Conservation (phyloP, 768 basidiomycete genomes). For the Phylloporus sp. region DNA sequence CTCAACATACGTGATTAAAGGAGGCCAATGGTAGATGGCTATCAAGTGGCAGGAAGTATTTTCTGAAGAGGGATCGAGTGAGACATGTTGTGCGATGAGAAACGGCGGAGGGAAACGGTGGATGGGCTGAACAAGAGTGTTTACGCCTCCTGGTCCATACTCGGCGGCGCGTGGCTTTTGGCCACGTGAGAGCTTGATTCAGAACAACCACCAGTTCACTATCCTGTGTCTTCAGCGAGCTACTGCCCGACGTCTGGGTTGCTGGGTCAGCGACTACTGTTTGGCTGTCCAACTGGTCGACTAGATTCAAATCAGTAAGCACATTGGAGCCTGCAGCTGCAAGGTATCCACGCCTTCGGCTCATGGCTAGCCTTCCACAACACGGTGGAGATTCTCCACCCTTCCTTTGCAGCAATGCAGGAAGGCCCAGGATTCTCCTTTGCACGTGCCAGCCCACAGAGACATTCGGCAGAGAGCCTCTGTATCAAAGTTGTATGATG, state of each 20-base stretch:
- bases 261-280: not conserved
- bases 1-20: not conserved
- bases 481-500: constrained; percentile 2
- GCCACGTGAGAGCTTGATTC: constrained; percentile 29
- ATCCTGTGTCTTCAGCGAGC: not conserved
- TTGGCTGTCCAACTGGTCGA: not conserved
- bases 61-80: constrained; percentile 12
- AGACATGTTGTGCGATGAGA: constrained; percentile 26
- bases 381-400: constrained; percentile 23
- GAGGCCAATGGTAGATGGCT: not conserved
- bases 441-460: constrained; percentile 14
- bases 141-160: constrained; percentile 29
- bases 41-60: not conserved
- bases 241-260: not conserved
- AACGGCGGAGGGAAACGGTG: constrained; percentile 27
- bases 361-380: constrained; percentile 15
- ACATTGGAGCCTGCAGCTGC: not conserved
- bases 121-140: constrained; percentile 33
- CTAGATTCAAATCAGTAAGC: not conserved
- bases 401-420: constrained; percentile 22
- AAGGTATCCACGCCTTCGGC: constrained; percentile 15
- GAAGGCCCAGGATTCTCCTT: constrained; percentile 17
- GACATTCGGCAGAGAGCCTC: constrained; percentile 2
- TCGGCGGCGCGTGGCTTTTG: constrained; percentile 29
- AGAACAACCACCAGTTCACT: constrained; percentile 15